Conservation (phyloP, 306 rosid genomes). For the Cicer chorassanicum region DNA sequence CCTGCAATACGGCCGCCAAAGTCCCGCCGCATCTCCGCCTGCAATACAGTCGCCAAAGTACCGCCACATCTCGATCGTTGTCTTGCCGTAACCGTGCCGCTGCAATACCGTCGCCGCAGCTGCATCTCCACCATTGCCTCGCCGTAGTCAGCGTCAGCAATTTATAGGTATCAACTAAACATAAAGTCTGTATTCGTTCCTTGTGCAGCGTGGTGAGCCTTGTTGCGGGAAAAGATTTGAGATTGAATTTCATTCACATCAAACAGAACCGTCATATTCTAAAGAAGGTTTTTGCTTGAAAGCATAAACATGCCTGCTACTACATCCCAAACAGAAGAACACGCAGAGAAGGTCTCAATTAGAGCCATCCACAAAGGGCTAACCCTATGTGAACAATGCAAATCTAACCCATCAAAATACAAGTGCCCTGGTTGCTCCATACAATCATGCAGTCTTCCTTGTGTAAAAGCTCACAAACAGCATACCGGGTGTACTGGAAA, state of each 20-base stretch:
- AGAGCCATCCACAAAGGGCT: conserved; percentile 29
- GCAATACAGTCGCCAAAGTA: too few species aligned
- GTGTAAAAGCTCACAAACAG: conserved; percentile 83
- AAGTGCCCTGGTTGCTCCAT: conserved; percentile 86
- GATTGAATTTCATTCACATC: background rate
- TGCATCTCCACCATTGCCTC: too few species aligned
- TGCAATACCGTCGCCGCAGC: too few species aligned
- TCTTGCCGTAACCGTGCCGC: too few species aligned
- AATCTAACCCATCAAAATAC: conserved; percentile 66
- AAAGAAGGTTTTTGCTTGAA: conserved; percentile 2
- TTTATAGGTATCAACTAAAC: too few species aligned
- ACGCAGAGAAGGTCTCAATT: conserved; percentile 37
- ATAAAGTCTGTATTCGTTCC: background rate
- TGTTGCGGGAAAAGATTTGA: conserved; percentile 13
- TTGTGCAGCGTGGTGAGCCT: background rate
- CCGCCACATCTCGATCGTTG: too few species aligned
- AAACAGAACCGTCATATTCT: background rate
- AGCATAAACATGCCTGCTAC: conserved; percentile 24
- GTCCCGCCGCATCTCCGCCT: too few species aligned
- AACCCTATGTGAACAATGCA: conserved; percentile 74
- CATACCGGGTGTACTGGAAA: conserved; percentile 76
- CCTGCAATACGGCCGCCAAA: too few species aligned
- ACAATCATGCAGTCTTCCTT: conserved; percentile 78
- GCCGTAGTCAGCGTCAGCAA: too few species aligned
- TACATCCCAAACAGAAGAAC: conserved; percentile 42